Conservation (phyloP, 768 basidiomycete species). For the Tylopilus intermedius region DNA sequence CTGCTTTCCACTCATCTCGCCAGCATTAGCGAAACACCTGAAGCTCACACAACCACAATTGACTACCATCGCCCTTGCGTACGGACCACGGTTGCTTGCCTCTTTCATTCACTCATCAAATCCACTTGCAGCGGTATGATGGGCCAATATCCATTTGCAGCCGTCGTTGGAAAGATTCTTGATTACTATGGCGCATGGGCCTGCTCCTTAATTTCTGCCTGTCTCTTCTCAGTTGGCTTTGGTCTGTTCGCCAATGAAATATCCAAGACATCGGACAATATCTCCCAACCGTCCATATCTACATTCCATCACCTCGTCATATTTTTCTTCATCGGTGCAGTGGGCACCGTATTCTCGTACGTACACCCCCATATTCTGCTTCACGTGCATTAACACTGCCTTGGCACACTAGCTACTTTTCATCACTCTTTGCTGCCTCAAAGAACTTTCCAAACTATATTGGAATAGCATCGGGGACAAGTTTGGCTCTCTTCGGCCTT, state of each 20-base stretch:
- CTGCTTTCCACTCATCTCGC: slow-evolving; percentile 71
- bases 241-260: slow-evolving; percentile 59
- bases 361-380: slow-evolving; percentile 24
- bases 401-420: slow-evolving; percentile 49
- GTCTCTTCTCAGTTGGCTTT: slow-evolving; percentile 58
- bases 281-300: slow-evolving; percentile 34
- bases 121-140: slow-evolving; percentile 59
- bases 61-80: slow-evolving; percentile 76
- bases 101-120: not conserved
- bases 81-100: slow-evolving; percentile 36
- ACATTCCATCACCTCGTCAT: slow-evolving; percentile 51
- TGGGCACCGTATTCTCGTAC: slow-evolving; percentile 71
- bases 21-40: slow-evolving; percentile 51
- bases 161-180: slow-evolving; percentile 61
- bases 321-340: slow-evolving; percentile 58
- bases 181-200: slow-evolving; percentile 64
- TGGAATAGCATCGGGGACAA: slow-evolving; percentile 61
- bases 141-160: slow-evolving; percentile 75
- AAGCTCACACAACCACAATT: slow-evolving; percentile 72
- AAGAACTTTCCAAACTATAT: slow-evolving; percentile 61
- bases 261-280: slow-evolving; percentile 38
- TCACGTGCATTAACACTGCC: not conserved
- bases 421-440: slow-evolving; percentile 70
- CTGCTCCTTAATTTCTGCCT: slow-evolving; percentile 59
- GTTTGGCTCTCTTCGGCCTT: slow-evolving; percentile 73